These are phyloP conservation scores for Monosporascus sp. DNA, from an alignment of 2,329 filamentous ascomycete species.

Conservation along the genomic window DNA sequence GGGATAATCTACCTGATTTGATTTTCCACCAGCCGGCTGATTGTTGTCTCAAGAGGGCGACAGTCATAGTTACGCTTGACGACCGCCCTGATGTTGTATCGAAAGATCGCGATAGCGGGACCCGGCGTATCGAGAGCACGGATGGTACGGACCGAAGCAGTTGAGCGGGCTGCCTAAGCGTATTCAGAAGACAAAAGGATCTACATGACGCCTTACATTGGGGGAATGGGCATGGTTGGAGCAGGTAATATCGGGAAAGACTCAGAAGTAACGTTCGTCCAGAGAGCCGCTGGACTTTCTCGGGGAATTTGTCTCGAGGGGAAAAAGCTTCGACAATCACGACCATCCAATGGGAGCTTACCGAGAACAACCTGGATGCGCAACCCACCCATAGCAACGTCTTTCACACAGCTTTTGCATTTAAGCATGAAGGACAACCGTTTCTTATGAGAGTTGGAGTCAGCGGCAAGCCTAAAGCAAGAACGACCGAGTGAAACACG, in stretches of 20 bases:
- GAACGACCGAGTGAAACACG: constrained; percentile 13
- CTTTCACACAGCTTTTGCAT: constrained; percentile 26
- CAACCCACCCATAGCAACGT: constrained; percentile 19
- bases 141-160: constrained; percentile 17
- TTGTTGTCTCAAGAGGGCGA: constrained; percentile 19
- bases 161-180: constrained; percentile 14
- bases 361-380: constrained; percentile 23
- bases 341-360: constrained; percentile 24
- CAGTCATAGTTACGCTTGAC: constrained; percentile 19
- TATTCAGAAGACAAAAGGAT: constrained; percentile 6
- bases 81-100: constrained; percentile 17
- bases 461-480: constrained; percentile 21
- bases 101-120: constrained; percentile 3
- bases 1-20: constrained; percentile 24
- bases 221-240: constrained; percentile 14
- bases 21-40: constrained; percentile 18
- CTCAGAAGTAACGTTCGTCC: constrained; percentile 9
- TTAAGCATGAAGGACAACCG: constrained; percentile 23
- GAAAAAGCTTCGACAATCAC: constrained; percentile 15
- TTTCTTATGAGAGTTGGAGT: constrained; percentile 27
- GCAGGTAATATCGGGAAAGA: constrained; percentile 17
- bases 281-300: constrained; percentile 21
- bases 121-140: constrained; percentile 9
- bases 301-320: constrained; percentile 12
- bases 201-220: constrained; percentile 12